Base-by-base conservation (phyloP, 768 basidiomycete species). In the Russula olivacea region DNA sequence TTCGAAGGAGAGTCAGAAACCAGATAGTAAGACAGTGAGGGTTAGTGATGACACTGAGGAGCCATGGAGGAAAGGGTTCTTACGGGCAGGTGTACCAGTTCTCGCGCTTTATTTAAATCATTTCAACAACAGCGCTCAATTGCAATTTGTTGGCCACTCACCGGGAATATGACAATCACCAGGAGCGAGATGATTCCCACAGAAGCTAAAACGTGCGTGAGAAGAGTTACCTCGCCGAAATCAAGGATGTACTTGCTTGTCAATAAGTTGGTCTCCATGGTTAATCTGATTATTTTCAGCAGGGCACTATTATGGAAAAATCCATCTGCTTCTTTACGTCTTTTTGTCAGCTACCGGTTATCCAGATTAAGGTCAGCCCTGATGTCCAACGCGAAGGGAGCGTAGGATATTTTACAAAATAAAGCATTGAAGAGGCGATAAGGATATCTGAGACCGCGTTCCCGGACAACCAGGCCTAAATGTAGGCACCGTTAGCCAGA, bases 181-280 rank as follows among this genome's bases (percentile, higher is more conserved):
- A 58, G 3, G 34, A 58, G 15, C 6, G 62, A 9, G 9, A 54
- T 8, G 1, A 63, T 23, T 11, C 57, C 36, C 5, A 63, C 62
- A 7, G 25, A 41, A 14, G 62, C 62, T 63, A 52, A 43, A 34
- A 32, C 28, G 28, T 28, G 4, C 4, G 28, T 28, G 28, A 28
- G 28, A 28, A 4, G 28, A 28, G 28, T 28, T 28, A 4, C 28
- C 28, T 28, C 28, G 28, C 28, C 28, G 28, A 28, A 28, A 28
- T 28, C 4, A 28, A 28, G 28, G 21, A 21, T n/a, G n/a, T 4
- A 53, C 56, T 25, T 25, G 49, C 66, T 43, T 59, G 67, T 25
- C 66, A 71, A 60, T 2, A 62, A 15, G 48, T 71, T 72, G 1
- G 69, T 71, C 58, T 72, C 71, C 19, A 72, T 55, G 11, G 68